Evolutionary conservation across 1,284 basidiomycete genomes (phyloP).

Genomic region (Cerioporus squamosus): DNA sequence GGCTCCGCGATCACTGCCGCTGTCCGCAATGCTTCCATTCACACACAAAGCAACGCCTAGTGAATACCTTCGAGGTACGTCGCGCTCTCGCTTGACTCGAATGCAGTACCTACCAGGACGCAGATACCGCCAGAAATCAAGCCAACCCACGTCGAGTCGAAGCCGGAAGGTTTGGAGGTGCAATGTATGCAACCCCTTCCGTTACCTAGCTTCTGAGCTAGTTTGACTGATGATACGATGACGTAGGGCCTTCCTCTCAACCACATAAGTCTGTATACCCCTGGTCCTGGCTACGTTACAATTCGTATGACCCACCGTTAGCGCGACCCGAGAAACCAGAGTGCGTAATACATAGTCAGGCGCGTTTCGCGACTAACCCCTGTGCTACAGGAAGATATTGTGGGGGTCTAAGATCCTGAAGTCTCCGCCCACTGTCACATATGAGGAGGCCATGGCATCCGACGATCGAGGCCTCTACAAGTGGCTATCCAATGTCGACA

Average conservation of each 20-base stretch:
- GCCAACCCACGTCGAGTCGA: slow-evolving; percentile 64
- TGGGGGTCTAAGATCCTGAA: slow-evolving; percentile 84
- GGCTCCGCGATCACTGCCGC: slow-evolving; percentile 87
- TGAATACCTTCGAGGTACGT: slow-evolving; percentile 82
- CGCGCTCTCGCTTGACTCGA: neutral
- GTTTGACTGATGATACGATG: neutral
- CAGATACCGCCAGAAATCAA: slow-evolving; percentile 80
- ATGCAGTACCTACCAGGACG: neutral
- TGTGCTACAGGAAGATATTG: slow-evolving; percentile 60
- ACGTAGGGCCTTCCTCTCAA: slow-evolving; percentile 61
- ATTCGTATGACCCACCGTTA: slow-evolving; percentile 75
- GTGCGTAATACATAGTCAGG: slow-evolving; percentile 38
- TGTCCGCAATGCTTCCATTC: slow-evolving; percentile 89
- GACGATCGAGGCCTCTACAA: slow-evolving; percentile 75
- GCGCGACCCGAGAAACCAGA: slow-evolving; percentile 37
- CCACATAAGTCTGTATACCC: slow-evolving; percentile 83
- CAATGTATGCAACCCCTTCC: slow-evolving; percentile 48
- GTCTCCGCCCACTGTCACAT: slow-evolving; percentile 78
- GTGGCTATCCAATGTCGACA: slow-evolving; percentile 83
- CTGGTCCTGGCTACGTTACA: slow-evolving; percentile 80
- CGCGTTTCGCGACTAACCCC: neutral
- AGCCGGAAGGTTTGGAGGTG: slow-evolving; percentile 69
- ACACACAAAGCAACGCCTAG: slow-evolving; percentile 87
- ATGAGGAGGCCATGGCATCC: slow-evolving; percentile 74
- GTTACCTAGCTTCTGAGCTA: too few species aligned